Evolutionary conservation across 2,329 filamentous ascomycete species (phyloP).

Genomic region (Trichoderma pleuroti): DNA sequence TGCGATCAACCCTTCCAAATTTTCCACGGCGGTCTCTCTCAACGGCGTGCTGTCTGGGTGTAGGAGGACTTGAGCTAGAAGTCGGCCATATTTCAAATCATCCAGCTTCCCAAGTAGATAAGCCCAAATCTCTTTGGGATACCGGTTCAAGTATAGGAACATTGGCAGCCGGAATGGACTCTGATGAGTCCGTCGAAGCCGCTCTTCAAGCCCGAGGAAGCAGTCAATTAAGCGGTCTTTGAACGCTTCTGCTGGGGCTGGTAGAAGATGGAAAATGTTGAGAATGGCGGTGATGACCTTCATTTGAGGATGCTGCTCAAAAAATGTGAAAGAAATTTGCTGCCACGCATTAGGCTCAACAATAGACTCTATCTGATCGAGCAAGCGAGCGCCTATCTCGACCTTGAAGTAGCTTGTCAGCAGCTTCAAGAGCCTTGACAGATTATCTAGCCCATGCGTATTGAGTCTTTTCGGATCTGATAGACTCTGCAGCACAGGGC

Average conservation of each 20-base stretch:
- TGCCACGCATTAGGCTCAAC: conserved; percentile 78
- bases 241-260: conserved; percentile 83
- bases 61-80: conserved; percentile 81
- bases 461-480: conserved; percentile 90
- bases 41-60: conserved; percentile 72
- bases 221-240: conserved; percentile 86
- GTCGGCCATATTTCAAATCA: conserved; percentile 82
- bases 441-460: conserved; percentile 83
- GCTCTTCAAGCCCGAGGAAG: conserved; percentile 83
- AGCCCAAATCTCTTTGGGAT: conserved; percentile 80
- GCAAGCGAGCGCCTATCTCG: conserved; percentile 86
- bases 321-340: conserved; percentile 88
- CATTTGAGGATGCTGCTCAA: conserved; percentile 90
- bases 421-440: conserved; percentile 83
- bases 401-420: conserved; percentile 99
- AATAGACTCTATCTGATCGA: conserved; percentile 90
- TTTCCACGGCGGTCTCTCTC: conserved; percentile 68
- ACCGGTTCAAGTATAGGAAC: conserved; percentile 90
- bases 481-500: conserved; percentile 93
- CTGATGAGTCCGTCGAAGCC: conserved; percentile 78
- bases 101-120: conserved; percentile 77
- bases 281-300: conserved; percentile 93
- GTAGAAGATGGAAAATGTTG: conserved; percentile 95
- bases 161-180: conserved; percentile 90
- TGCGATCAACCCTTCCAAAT: conserved; percentile 68